Conservation (phyloP, 495 filamentous ascomycete genomes). For the Amniculicola lignicola region DNA sequence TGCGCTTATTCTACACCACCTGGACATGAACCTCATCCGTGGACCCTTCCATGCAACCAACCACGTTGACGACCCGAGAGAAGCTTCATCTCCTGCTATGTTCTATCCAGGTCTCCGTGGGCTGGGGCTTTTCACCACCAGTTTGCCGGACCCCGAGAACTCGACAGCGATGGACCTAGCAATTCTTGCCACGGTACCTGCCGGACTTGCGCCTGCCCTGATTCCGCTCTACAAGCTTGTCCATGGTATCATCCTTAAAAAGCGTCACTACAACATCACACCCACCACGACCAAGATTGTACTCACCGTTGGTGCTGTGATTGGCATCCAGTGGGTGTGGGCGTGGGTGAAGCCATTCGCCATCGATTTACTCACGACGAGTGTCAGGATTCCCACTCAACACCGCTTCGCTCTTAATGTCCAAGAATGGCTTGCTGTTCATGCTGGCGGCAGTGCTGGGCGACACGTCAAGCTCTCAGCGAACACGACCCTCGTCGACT, state of each 20-base stretch:
- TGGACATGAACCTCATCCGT: not conserved
- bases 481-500: not conserved
- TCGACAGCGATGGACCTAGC: not conserved
- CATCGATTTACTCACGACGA: not conserved
- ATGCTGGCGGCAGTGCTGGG: not conserved
- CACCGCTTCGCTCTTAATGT: not conserved
- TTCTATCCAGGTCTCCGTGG: not conserved
- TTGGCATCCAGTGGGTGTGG: not conserved
- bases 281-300: not conserved
- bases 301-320: not conserved
- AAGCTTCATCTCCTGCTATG: not conserved
- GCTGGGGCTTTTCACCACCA: not conserved
- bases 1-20: not conserved
- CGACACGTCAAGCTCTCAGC: not conserved
- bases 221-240: conserved; percentile 9
- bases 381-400: not conserved
- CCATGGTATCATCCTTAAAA: conserved; percentile 4
- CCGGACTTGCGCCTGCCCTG: not conserved
- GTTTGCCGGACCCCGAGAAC: not conserved
- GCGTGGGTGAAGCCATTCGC: not conserved
- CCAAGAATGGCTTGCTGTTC: not conserved
- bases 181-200: not conserved
- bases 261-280: not conserved
- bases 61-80: not conserved
- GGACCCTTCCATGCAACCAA: not conserved